Percentiles rank a stretch among this genome's conserved stretches.
Conservation (phyloP, 768 basidiomycete species). For the Coprinellus micaceus region DNA sequence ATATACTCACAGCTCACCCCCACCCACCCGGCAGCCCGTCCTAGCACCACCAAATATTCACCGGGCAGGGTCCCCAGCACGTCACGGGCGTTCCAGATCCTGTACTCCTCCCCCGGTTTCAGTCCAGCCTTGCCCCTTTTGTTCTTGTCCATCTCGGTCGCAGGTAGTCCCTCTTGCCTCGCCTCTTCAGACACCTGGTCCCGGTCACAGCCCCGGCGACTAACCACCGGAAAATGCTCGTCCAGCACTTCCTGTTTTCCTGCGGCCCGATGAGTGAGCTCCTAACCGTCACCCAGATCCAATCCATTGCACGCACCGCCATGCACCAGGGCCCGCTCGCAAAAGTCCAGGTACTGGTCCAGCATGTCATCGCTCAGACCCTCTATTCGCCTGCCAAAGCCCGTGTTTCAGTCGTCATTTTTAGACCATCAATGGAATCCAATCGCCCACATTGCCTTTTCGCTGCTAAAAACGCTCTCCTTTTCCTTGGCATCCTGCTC, state of each 20-base stretch:
- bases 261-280: not conserved
- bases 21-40: constrained; percentile 48
- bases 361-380: constrained; percentile 39
- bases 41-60: constrained; percentile 49
- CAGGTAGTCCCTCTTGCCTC: constrained; percentile 9
- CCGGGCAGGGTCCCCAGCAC: constrained; percentile 52
- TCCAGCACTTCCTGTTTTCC: constrained; percentile 28
- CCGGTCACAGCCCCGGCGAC: not conserved
- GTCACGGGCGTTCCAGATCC: constrained; percentile 67
- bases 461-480: constrained; percentile 39
- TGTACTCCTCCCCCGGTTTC: constrained; percentile 58
- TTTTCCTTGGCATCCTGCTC: constrained; percentile 26
- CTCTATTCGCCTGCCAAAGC: constrained; percentile 44
- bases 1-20: constrained; percentile 56
- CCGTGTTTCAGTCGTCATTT: constrained; percentile 10
- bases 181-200: constrained; percentile 8
- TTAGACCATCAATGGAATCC: constrained; percentile 2
- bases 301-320: too few species aligned
- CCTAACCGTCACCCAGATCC: not conserved
- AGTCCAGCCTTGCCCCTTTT: constrained; percentile 13
- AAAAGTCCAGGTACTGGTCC: not conserved
- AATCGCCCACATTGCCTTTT: constrained; percentile 38
- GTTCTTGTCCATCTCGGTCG: constrained; percentile 11
- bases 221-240: constrained; percentile 39
- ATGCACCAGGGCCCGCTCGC: not conserved